phyloP scores from a whole-genome alignment of 768 basidiomycete species.

The Serendipita indica region DNA sequence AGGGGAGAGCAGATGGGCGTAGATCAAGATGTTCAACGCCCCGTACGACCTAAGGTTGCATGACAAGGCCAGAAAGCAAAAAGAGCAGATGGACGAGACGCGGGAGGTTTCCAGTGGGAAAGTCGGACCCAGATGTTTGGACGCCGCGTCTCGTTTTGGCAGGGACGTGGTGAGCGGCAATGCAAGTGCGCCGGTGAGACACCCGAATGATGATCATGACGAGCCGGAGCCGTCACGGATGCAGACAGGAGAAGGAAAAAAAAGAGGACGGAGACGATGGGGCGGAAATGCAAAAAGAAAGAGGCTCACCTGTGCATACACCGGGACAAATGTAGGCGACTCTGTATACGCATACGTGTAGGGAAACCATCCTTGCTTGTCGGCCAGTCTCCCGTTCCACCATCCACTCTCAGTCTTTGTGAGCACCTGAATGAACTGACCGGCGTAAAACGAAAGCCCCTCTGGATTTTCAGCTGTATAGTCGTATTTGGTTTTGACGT shows the following conservation, averaged over 20 bases:
- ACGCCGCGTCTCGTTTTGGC: background rate
- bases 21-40: background rate
- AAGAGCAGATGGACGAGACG: background rate
- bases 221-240: background rate
- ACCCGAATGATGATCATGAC: slow-evolving; percentile 1
- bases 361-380: slow-evolving; percentile 87
- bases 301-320: background rate
- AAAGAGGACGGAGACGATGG: too few species aligned
- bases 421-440: slow-evolving; percentile 82
- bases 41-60: background rate
- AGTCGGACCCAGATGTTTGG: background rate
- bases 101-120: slow-evolving; percentile 5
- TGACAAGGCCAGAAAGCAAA: background rate
- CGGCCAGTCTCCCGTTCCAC: slow-evolving; percentile 80
- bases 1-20: background rate
- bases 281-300: too few species aligned
- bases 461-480: slow-evolving; percentile 62
- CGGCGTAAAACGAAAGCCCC: slow-evolving; percentile 78
- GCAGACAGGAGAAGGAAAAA: background rate
- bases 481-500: slow-evolving; percentile 86
- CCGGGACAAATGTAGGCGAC: background rate
- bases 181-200: background rate
- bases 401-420: slow-evolving; percentile 81
- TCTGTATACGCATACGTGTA: slow-evolving; percentile 56
- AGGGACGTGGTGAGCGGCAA: background rate